Conservation (phyloP, 2,329 filamentous ascomycete species). For the Talaromyces islandicus region DNA sequence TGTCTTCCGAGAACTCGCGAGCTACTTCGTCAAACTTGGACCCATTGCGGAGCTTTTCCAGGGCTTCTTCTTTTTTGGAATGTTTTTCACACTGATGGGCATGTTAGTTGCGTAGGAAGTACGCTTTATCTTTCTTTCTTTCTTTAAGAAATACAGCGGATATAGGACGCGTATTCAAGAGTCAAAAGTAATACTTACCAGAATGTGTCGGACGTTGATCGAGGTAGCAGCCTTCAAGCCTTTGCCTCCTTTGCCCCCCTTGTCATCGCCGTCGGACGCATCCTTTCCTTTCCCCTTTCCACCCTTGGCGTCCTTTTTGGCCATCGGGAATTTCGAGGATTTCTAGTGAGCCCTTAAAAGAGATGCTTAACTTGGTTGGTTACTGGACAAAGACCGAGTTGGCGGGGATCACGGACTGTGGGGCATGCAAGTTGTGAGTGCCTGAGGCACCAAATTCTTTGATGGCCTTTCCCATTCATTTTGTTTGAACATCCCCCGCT, state of each 20-base stretch:
- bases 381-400: background rate
- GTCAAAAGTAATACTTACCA: slow-evolving; percentile 37
- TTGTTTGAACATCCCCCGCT: background rate
- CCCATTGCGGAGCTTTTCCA: slow-evolving; percentile 54
- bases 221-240: slow-evolving; percentile 53
- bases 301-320: slow-evolving; percentile 37
- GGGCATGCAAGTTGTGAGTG: background rate
- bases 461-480: background rate
- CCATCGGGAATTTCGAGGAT: slow-evolving; percentile 24
- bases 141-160: slow-evolving; percentile 4
- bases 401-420: background rate
- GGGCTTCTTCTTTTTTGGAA: slow-evolving; percentile 59
- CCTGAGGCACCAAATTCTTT: background rate
- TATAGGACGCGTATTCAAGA: no score
- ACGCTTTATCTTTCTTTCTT: no score
- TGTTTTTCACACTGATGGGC: slow-evolving; percentile 53
- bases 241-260: slow-evolving; percentile 36
- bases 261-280: slow-evolving; percentile 25
- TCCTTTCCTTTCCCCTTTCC: slow-evolving; percentile 39
- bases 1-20: slow-evolving; percentile 59
- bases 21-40: slow-evolving; percentile 62
- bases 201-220: slow-evolving; percentile 62
- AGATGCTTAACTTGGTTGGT: background rate
- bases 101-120: background rate
- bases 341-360: background rate